Conservation (phyloP, 495 filamentous ascomycete genomes). For the Monascus purpureus region DNA sequence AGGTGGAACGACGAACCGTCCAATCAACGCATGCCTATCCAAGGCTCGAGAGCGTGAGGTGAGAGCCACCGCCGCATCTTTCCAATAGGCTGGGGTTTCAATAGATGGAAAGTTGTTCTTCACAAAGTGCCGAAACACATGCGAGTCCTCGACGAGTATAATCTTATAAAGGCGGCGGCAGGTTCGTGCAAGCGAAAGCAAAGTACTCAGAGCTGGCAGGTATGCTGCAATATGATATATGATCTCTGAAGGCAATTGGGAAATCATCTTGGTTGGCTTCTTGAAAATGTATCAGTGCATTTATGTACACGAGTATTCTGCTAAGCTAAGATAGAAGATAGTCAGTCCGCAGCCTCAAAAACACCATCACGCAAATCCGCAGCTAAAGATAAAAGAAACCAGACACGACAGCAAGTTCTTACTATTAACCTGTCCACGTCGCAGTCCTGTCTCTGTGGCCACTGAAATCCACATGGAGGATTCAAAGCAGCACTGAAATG, state of each 20-base stretch:
- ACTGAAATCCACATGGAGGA: too few species aligned
- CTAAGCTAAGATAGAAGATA: too few species aligned
- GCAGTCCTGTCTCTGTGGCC: not conserved
- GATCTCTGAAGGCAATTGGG: slow-evolving; percentile 47
- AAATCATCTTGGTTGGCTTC: slow-evolving; percentile 19
- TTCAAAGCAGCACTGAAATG: not conserved
- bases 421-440: too few species aligned
- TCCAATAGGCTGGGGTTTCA: slow-evolving; percentile 28
- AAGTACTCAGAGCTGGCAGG: slow-evolving; percentile 35
- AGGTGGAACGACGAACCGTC: slow-evolving; percentile 35
- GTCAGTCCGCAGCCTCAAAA: too few species aligned
- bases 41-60: slow-evolving; percentile 45
- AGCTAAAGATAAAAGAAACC: too few species aligned
- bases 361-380: too few species aligned
- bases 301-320: too few species aligned
- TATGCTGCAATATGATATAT: slow-evolving; percentile 40
- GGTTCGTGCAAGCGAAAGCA: slow-evolving; percentile 35
- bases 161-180: slow-evolving; percentile 36
- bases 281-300: not conserved
- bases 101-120: slow-evolving; percentile 37
- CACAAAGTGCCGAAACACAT: slow-evolving; percentile 36
- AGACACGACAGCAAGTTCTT: too few species aligned
- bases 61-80: slow-evolving; percentile 39
- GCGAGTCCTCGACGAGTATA: slow-evolving; percentile 40
- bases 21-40: slow-evolving; percentile 44